Percentiles rank a stretch among this genome's conserved stretches.
phyloP scores from a whole-genome alignment of 768 basidiomycete species.

The Russula sp. region DNA sequence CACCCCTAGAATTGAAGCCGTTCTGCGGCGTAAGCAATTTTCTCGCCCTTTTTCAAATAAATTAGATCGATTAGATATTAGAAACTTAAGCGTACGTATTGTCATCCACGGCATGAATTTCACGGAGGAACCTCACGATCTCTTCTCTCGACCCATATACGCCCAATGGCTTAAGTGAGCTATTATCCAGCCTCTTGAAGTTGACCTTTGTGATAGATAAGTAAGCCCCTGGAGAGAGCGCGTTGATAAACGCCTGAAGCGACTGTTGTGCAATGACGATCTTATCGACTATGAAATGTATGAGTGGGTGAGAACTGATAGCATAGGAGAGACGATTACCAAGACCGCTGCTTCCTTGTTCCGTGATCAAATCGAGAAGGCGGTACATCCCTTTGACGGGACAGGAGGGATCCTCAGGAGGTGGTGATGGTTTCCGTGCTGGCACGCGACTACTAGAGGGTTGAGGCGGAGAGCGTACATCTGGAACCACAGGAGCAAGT shows the following conservation, averaged over 20 bases:
- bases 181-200: slow-evolving; percentile 50
- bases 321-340: slow-evolving; percentile 38
- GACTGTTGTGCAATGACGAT: slow-evolving; percentile 57
- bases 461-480: background rate
- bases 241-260: slow-evolving; percentile 48
- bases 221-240: slow-evolving; percentile 51
- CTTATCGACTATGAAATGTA: slow-evolving; percentile 49
- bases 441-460: background rate
- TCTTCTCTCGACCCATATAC: slow-evolving; percentile 55
- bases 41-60: slow-evolving; percentile 25
- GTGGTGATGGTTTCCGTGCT: background rate
- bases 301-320: background rate
- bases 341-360: slow-evolving; percentile 50
- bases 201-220: slow-evolving; percentile 53
- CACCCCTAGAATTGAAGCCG: slow-evolving; percentile 25
- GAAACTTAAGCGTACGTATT: slow-evolving; percentile 39
- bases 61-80: background rate
- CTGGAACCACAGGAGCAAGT: background rate
- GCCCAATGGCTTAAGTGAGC: slow-evolving; percentile 49
- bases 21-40: slow-evolving; percentile 28
- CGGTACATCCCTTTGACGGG: slow-evolving; percentile 49
- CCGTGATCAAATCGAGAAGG: slow-evolving; percentile 52
- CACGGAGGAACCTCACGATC: slow-evolving; percentile 46
- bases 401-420: slow-evolving; percentile 16
- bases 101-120: slow-evolving; percentile 40